A percentile compares a stretch with the other conserved stretches of the same genome.
Evolutionary conservation across 768 basidiomycete genomes (phyloP).

Genomic region (Mycena leptocephala): DNA sequence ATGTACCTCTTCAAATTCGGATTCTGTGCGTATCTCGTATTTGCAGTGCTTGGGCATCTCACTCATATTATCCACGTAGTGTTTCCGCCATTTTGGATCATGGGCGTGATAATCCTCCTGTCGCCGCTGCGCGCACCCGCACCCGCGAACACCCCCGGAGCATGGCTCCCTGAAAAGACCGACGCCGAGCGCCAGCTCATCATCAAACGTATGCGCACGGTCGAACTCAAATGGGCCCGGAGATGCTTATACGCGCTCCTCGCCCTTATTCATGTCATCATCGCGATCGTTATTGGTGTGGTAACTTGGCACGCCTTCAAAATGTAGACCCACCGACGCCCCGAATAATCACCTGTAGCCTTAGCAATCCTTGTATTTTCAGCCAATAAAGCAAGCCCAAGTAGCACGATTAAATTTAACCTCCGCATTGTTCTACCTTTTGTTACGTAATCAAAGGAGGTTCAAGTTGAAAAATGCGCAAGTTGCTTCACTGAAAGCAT

Average conservation of each 20-base stretch:
- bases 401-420: neutral
- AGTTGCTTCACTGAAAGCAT: no score
- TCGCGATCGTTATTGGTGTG: constrained; percentile 35
- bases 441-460: constrained; percentile 3
- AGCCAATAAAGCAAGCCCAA: neutral
- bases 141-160: constrained; percentile 44
- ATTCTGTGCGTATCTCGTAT: constrained; percentile 62
- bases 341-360: neutral
- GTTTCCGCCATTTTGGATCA: constrained; percentile 75
- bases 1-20: constrained; percentile 77
- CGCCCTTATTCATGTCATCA: constrained; percentile 56
- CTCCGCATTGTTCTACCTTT: constrained; percentile 6
- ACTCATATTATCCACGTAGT: constrained; percentile 52
- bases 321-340: neutral
- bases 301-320: constrained; percentile 14
- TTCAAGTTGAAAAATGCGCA: neutral
- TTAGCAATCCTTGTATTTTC: constrained; percentile 20
- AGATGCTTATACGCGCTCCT: constrained; percentile 71
- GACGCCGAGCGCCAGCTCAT: constrained; percentile 64
- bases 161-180: constrained; percentile 74
- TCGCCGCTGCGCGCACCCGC: constrained; percentile 66
- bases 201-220: constrained; percentile 62
- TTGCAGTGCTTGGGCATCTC: neutral
- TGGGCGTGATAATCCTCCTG: constrained; percentile 72
- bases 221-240: constrained; percentile 71